phyloP scores from a whole-genome alignment of 1,284 basidiomycete genomes.

The Meripilus lineatus region DNA sequence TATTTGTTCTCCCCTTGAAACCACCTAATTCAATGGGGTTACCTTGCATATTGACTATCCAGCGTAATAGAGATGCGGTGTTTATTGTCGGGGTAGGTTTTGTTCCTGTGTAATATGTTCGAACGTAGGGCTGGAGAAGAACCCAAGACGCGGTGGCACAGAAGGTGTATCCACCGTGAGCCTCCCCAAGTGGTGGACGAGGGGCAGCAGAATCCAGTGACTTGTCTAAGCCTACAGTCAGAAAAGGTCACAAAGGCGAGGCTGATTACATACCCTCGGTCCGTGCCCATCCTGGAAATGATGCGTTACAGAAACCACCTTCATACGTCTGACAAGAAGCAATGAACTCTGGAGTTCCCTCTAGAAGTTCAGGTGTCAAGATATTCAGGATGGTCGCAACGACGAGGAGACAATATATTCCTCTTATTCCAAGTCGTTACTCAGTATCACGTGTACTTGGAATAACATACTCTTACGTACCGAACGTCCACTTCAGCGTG shows the following conservation, averaged over 20 bases:
- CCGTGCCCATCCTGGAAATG: slow-evolving; percentile 50
- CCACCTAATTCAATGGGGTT: slow-evolving; percentile 82
- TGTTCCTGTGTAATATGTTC: slow-evolving; percentile 12
- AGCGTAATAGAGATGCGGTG: slow-evolving; percentile 62
- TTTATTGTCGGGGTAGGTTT: slow-evolving; percentile 45
- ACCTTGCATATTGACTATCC: slow-evolving; percentile 89
- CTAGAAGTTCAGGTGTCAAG: slow-evolving; percentile 83
- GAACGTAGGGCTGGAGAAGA: slow-evolving; percentile 59
- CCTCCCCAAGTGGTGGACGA: slow-evolving; percentile 80
- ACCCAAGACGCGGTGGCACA: slow-evolving; percentile 88
- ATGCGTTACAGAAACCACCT: slow-evolving; percentile 88
- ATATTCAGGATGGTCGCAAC: slow-evolving; percentile 74
- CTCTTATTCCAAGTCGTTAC: slow-evolving; percentile 36
- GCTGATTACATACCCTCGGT: slow-evolving; percentile 18
- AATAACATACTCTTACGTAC: slow-evolving; percentile 38
- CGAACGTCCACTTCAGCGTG: slow-evolving; percentile 93
- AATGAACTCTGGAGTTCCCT: slow-evolving; percentile 59
- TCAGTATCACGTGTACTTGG: background rate
- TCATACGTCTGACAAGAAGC: slow-evolving; percentile 95
- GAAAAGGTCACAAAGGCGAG: slow-evolving; percentile 20
- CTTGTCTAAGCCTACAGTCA: background rate
- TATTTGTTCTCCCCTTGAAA: slow-evolving; percentile 93
- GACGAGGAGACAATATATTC: slow-evolving; percentile 73
- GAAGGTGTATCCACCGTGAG: slow-evolving; percentile 97
- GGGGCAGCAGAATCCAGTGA: slow-evolving; percentile 33